Evolutionary conservation across 345 rosid genomes (phyloP), one percentile per base, ranked within the genome.

Genomic region (Populus pruinosa): DNA sequence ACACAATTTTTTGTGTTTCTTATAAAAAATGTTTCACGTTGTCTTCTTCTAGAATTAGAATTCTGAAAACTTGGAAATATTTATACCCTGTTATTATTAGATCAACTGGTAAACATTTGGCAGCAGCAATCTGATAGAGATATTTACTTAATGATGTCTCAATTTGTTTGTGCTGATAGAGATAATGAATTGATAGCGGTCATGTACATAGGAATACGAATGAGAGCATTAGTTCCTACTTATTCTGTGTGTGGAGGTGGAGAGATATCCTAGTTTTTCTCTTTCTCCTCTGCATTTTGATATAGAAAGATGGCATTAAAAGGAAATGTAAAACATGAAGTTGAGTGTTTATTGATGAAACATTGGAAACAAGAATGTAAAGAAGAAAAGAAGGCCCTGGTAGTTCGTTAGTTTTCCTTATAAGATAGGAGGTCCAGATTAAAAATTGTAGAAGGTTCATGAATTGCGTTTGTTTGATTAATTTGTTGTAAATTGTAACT

Each of bases 31-130:
- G 59, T 38, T 43, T 61, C 70, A 16, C n/a, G 12, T 63, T 38
- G 68, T 74, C 5, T 35, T 66, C 43, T 62, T 69, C 23, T 69
- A 74, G 27, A 70, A 53, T 13, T 73, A 64, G 31, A 70, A 36
- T 50, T 20, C 55, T 49, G 73, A 49, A 29, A 29, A 31, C 55
- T 47, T 13, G 38, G n/a, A 17, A 20, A 27, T 70, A 31, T 63
- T 63, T 63, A 20, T 20, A 53, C 18, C 18, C 8, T 63, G 18
- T 16, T 63, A 63, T 63, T 63, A 63, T 63, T 63, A 16, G 13
- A 63, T 7, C 3, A 4, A 61, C 8, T 8, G 67, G 16, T 21
- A 13, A 63, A 31, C 67, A 25, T 13, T 27, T 23, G 67, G 67
- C 23, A 53, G 10, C 59, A 6, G 59, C 59, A 53, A 53, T 53